A percentile compares a stretch with the other conserved stretches of the same genome.
Conservation (phyloP, 2,329 filamentous ascomycete genomes). For the Cercospora nicotianae region DNA sequence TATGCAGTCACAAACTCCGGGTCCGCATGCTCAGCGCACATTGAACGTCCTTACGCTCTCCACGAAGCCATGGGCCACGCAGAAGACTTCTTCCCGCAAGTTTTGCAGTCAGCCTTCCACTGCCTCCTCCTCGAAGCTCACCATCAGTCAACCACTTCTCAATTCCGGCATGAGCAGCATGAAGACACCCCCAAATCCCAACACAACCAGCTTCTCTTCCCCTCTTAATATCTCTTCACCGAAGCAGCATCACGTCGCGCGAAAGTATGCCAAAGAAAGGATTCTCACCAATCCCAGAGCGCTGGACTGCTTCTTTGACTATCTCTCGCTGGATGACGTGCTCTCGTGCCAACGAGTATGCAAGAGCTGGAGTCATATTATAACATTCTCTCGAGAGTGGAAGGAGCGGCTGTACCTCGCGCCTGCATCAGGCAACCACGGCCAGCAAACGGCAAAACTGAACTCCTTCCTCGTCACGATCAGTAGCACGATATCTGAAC, state of each 20-base stretch:
- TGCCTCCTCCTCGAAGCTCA: background rate
- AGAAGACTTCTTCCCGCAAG: background rate
- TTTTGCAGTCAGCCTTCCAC: background rate
- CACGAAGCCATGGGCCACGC: background rate
- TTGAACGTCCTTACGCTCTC: background rate
- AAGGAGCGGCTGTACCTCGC: conserved; percentile 7
- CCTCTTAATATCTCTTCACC: background rate
- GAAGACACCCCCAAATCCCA: background rate
- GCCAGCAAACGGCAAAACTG: background rate
- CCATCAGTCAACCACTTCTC: background rate
- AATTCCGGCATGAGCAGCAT: background rate
- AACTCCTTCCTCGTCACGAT: conserved; percentile 15
- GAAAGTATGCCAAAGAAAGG: background rate
- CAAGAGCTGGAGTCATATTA: conserved; percentile 1
- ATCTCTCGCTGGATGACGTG: background rate
- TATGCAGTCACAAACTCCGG: background rate
- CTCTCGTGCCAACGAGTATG: conserved; percentile 11
- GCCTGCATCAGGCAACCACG: background rate
- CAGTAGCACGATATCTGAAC: conserved; percentile 1
- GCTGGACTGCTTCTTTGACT: conserved; percentile 1
- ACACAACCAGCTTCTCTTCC: background rate
- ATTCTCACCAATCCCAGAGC: conserved; percentile 4
- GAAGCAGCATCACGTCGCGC: background rate
- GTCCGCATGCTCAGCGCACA: background rate
- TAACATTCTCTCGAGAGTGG: background rate